Base-by-base conservation (phyloP, 23 red algal genomes). In the Gracilariopsis chorda region DNA sequence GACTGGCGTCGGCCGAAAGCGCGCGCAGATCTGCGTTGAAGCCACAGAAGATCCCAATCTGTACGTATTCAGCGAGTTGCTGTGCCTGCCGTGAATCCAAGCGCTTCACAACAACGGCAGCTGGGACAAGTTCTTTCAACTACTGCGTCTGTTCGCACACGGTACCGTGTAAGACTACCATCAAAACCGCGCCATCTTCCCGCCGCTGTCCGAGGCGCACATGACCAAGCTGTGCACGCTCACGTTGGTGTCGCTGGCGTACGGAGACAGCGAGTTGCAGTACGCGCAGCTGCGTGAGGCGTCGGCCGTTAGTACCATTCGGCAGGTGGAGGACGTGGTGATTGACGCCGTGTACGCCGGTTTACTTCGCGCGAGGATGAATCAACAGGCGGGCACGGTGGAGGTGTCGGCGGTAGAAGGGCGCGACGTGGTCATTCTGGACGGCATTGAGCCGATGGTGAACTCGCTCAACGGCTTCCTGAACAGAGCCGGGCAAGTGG, bases 301-400 rank as follows among this genome's bases (percentile, higher is more conserved):
- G 52, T 14, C 80, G 23, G 33, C 56, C 60, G 46, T 91, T 0
- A 12, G 20, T 24, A 33, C 72, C 33, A 51, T 24, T 10, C 73
- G 73, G 16, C 58, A 79, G 44, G 8, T 91, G 49, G 87, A 91
- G 75, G 73, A 80, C 41, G 51, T 91, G 1, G 75, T 79, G 24
- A 70, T 79, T 34, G 72, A 91, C 55, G 87, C 56, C 44, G 60
- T 79, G 41, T 79, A 79, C 75, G 51, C 87, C 2, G 87, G 87
- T 8, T 56, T 91, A 21, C 58, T 91, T 41, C 56, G 73, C 55
- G 87, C 87, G 21, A 34, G 87, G 39, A 79, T 91, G 73, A 47
- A 91, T 48, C 52, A 58, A 13, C 52, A 58, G 3, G 3, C 52
- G 52, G 52, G 4, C 12, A 58, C 52, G 12, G 52, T 14, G 52